Evolutionary conservation across 352 stramenopile genomes (phyloP).

Genomic region (Globisporangium ultimum): DNA sequence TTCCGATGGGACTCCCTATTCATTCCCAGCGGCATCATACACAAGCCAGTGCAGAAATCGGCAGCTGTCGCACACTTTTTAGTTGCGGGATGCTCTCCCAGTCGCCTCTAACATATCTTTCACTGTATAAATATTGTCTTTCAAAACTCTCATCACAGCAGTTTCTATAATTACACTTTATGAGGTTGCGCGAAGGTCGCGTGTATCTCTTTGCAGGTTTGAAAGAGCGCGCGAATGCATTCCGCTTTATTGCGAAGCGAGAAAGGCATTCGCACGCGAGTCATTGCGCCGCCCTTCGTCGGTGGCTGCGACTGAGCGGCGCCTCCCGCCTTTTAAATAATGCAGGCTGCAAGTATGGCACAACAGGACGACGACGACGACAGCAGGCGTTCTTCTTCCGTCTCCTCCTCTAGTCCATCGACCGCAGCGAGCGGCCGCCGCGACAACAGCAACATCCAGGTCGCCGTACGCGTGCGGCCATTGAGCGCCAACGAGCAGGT

Average conservation of each 20-base stretch:
- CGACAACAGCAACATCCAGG: conserved; percentile 32
- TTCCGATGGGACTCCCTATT: too few species aligned
- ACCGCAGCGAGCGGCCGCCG: background rate
- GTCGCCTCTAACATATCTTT: too few species aligned
- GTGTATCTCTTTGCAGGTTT: background rate
- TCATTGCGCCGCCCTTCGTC: too few species aligned
- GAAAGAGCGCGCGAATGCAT: background rate
- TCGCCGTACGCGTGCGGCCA: conserved; percentile 50
- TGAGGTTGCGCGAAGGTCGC: background rate
- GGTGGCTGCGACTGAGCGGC: too few species aligned
- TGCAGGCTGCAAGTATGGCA: background rate
- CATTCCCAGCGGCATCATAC: too few species aligned
- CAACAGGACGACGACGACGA: background rate
- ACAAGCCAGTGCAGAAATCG: too few species aligned
- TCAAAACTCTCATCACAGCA: background rate
- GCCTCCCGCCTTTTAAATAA: too few species aligned
- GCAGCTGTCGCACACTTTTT: too few species aligned
- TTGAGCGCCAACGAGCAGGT: conserved; percentile 35
- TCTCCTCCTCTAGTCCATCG: background rate
- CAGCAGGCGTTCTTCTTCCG: background rate
- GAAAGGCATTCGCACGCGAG: too few species aligned
- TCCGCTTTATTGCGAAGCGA: background rate
- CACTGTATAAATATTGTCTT: background rate
- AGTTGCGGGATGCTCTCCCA: too few species aligned
- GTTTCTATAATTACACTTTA: too few species aligned